Evolutionary conservation across 225 moss, liverwort and hornwort genomes (phyloP), one percentile per base, ranked within the genome.

Genomic region (Lunularia cruciata): DNA sequence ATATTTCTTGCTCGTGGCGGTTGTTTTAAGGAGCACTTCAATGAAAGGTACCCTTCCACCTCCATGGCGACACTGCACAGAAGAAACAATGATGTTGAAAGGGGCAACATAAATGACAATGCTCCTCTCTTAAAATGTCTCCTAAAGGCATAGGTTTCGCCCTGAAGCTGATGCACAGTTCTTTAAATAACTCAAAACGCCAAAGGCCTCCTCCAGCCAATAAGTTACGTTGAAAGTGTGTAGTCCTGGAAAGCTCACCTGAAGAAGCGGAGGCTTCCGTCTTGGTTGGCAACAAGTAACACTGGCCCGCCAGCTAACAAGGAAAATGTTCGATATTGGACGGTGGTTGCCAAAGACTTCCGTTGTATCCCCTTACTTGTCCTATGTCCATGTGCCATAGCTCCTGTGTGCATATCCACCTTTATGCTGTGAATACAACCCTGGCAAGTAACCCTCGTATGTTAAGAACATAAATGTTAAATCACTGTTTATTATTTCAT

Each of bases 211-310:
- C n/a, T n/a, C n/a, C n/a, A n/a, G n/a, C n/a, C 18, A 47, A 47
- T 47, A 18, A 47, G 18, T 10, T 10, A 47, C 10, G 18, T 10
- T 47, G 46, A 47, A 18, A 47, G 10, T 10, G 12, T 47, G 12
- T 47, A 18, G 46, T 64, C 1, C 18, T 6, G n/a, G n/a, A 1
- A 31, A 39, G 30, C 55, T 31, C 34, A 83, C 83, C 83, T 89
- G 81, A 93, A 98, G 78, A 98, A 98, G 3, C 93, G 92, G 30
- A 98, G 84, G n/a, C 89, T 83, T 5, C 96, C 96, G 66, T 98
- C 89, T 75, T 90, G 92, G 36, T 87, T 98, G 15, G 96, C 86
- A 59, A 89, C 90, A 42, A 98, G 78, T 37, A 98, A 63, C 33
- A 93, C 96, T 18, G 92, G 96, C 25, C 92, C 92, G 43, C 90